A percentile compares a stretch with the other conserved stretches of the same genome.
Conservation (phyloP, 1,284 basidiomycete genomes). For the Hemileccinum hortonii region DNA sequence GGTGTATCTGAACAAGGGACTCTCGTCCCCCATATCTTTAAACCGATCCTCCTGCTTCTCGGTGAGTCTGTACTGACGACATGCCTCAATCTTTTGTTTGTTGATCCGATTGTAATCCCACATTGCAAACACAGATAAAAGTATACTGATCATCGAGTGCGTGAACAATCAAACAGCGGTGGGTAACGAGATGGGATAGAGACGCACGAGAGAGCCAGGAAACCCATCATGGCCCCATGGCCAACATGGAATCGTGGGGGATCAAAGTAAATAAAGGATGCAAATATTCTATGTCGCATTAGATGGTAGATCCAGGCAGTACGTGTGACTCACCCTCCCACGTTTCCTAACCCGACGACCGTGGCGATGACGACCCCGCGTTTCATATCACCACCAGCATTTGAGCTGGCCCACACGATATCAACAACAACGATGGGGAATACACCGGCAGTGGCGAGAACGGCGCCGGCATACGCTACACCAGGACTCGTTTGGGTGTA, state of each 20-base stretch:
- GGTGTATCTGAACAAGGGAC: constrained; percentile 47
- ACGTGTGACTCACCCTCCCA: constrained; percentile 43
- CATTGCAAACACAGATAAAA: constrained; percentile 33
- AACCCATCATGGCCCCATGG: constrained; percentile 51
- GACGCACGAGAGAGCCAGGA: constrained; percentile 38
- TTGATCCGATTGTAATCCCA: constrained; percentile 43
- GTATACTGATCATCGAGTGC: constrained; percentile 13
- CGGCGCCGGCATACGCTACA: constrained; percentile 47
- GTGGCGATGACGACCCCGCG: constrained; percentile 52
- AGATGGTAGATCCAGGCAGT: not conserved
- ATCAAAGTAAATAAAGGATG: constrained; percentile 43
- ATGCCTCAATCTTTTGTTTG: constrained; percentile 41
- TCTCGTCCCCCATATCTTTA: constrained; percentile 44
- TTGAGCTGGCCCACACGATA: constrained; percentile 58
- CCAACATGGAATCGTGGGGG: constrained; percentile 49
- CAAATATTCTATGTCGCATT: constrained; percentile 32
- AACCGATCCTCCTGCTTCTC: constrained; percentile 35
- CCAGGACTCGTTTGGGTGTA: constrained; percentile 37
- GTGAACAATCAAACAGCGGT: not conserved
- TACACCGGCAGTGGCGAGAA: constrained; percentile 52
- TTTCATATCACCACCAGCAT: constrained; percentile 56
- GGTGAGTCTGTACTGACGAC: constrained; percentile 39
- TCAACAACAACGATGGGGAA: constrained; percentile 53
- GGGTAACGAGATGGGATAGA: not conserved
- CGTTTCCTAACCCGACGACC: constrained; percentile 51